A percentile compares a stretch with the other conserved stretches of the same genome.
These are phyloP conservation scores for Fusarium stilboides DNA, from an alignment of 2,329 filamentous ascomycete species.

Conservation along the genomic window DNA sequence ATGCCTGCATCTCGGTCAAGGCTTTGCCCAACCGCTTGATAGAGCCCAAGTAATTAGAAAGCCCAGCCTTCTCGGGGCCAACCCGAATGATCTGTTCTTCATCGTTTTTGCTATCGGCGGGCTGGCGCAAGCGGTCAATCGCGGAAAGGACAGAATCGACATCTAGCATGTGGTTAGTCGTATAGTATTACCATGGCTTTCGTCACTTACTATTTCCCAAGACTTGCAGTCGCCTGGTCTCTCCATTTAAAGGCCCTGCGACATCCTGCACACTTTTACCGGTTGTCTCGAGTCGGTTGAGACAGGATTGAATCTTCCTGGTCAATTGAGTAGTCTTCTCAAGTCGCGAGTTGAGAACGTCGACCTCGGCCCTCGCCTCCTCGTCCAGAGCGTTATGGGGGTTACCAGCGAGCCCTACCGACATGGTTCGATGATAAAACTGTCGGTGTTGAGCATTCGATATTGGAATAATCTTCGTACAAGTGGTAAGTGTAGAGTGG, in stretches of 20 bases:
- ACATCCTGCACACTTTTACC: constrained; percentile 94
- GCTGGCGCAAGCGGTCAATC: constrained; percentile 89
- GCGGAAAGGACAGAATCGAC: constrained; percentile 88
- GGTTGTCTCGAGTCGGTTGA: constrained; percentile 86
- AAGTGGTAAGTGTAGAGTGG: constrained; percentile 4
- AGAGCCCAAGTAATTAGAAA: constrained; percentile 89
- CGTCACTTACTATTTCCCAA: constrained; percentile 78
- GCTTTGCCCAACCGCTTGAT: constrained; percentile 90
- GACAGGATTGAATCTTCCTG: constrained; percentile 93
- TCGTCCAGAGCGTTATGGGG: constrained; percentile 71
- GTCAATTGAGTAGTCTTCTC: constrained; percentile 95
- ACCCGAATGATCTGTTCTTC: constrained; percentile 93
- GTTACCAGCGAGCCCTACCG: constrained; percentile 63
- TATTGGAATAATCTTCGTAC: neutral
- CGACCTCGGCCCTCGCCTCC: constrained; percentile 78
- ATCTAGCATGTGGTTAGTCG: constrained; percentile 65
- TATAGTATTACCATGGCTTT: constrained; percentile 18
- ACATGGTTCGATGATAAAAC: constrained; percentile 57
- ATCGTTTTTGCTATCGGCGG: constrained; percentile 91
- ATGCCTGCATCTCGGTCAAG: constrained; percentile 85
- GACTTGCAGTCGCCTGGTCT: constrained; percentile 91
- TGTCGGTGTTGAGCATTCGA: constrained; percentile 9
- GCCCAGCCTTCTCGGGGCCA: constrained; percentile 86
- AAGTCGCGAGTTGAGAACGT: constrained; percentile 80
- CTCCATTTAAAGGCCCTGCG: constrained; percentile 91